Conservation (phyloP, 495 filamentous ascomycete genomes). For the Penicillium desertorum region DNA sequence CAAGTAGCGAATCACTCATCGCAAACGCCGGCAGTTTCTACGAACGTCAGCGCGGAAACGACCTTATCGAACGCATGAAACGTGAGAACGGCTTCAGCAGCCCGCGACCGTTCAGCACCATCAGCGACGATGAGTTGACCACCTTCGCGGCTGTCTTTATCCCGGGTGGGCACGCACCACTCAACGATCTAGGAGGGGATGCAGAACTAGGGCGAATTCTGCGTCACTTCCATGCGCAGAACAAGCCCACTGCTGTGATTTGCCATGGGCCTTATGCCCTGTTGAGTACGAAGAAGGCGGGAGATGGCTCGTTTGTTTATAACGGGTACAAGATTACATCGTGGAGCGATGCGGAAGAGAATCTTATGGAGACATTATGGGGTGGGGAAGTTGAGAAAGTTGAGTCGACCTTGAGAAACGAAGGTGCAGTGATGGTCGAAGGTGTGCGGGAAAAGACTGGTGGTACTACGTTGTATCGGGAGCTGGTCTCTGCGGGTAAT, state of each 20-base stretch:
- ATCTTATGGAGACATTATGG: conserved; percentile 31
- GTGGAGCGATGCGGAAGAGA: conserved; percentile 37
- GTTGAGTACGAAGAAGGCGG: conserved; percentile 34
- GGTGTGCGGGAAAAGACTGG: conserved; percentile 29
- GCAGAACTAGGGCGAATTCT: conserved; percentile 41
- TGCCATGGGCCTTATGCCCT: conserved; percentile 47
- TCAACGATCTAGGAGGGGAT: conserved; percentile 38
- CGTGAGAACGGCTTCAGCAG: conserved; percentile 37
- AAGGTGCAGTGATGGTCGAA: conserved; percentile 33
- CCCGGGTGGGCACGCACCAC: conserved; percentile 44
- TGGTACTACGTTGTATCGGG: conserved; percentile 27
- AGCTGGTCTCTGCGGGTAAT: conserved; percentile 33
- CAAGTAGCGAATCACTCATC: conserved; percentile 36
- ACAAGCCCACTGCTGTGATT: conserved; percentile 40
- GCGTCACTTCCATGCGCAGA: conserved; percentile 34
- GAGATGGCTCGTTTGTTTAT: conserved; percentile 37
- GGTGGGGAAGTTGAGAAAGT: conserved; percentile 36
- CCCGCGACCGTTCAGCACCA: conserved; percentile 28
- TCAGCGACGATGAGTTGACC: conserved; percentile 33
- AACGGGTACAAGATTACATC: conserved; percentile 34
- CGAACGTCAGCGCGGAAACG: conserved; percentile 38
- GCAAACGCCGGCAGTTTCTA: conserved; percentile 44
- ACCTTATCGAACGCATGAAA: conserved; percentile 40
- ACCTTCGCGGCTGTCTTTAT: conserved; percentile 41
- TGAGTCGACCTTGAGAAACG: conserved; percentile 25